phyloP scores from a whole-genome alignment of 371 early-diverging fungal genomes.

The Actinomucor elegans region DNA sequence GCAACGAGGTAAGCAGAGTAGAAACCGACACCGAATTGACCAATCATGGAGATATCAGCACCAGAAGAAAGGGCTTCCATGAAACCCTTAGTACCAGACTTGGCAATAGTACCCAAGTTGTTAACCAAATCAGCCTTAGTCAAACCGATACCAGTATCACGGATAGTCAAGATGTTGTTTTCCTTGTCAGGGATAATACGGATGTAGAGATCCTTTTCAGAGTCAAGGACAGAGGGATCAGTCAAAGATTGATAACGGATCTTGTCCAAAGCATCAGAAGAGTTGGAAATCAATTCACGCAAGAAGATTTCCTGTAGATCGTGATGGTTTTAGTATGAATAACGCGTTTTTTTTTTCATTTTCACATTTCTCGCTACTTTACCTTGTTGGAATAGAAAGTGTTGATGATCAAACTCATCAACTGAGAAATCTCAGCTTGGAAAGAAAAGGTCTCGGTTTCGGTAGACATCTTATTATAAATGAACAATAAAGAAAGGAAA shows the following conservation, averaged over 20 bases:
- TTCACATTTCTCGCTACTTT: too few species aligned
- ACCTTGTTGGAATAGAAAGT: constrained; percentile 56
- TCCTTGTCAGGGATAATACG: constrained; percentile 63
- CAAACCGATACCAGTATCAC: constrained; percentile 92
- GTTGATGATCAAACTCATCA: constrained; percentile 88
- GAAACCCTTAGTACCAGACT: constrained; percentile 64
- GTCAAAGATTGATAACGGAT: constrained; percentile 65
- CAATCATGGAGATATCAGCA: constrained; percentile 72
- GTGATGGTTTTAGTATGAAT: not conserved
- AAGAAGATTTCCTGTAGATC: constrained; percentile 71
- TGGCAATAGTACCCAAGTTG: constrained; percentile 89
- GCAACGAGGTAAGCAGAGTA: constrained; percentile 86
- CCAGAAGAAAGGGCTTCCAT: constrained; percentile 53
- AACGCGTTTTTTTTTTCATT: not conserved
- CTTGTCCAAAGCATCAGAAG: constrained; percentile 88
- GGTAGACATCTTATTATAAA: constrained; percentile 27
- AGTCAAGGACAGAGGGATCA: constrained; percentile 53
- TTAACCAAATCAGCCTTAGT: constrained; percentile 79
- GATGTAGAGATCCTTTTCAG: constrained; percentile 62
- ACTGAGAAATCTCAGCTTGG: constrained; percentile 93
- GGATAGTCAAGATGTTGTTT: constrained; percentile 65
- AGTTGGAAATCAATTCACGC: constrained; percentile 87
- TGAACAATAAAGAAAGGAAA: constrained; percentile 16
- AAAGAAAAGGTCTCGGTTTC: constrained; percentile 78
- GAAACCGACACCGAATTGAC: constrained; percentile 95